Evolutionary conservation across 257 asterid species (phyloP).

Genomic region (Euphrasia confusa): DNA sequence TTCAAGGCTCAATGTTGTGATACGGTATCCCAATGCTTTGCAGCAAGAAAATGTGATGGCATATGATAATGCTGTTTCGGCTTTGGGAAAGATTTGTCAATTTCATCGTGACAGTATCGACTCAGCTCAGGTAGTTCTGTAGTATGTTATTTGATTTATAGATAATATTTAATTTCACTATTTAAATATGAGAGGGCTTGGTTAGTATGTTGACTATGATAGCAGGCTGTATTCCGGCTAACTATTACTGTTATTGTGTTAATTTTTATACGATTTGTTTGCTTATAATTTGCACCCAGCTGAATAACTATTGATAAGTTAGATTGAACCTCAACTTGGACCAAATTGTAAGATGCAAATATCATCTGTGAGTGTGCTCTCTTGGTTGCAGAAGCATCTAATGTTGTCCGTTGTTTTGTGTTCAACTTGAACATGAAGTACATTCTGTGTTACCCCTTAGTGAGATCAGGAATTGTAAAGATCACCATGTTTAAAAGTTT

Average conservation of each 20-base stretch:
- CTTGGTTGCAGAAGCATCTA: neutral
- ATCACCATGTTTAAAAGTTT: neutral
- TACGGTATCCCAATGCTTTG: constrained; percentile 65
- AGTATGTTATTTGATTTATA: neutral
- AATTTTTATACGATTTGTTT: neutral
- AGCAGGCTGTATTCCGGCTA: neutral
- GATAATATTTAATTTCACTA: neutral
- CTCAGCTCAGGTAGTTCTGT: constrained; percentile 61
- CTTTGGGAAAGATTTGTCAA: constrained; percentile 90
- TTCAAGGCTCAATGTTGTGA: constrained; percentile 81
- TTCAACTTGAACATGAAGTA: neutral
- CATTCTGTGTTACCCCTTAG: neutral
- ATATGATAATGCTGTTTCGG: constrained; percentile 96
- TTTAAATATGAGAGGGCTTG: neutral
- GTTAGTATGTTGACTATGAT: neutral
- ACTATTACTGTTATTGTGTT: neutral
- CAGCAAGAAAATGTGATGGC: constrained; percentile 86
- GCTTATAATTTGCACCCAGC: neutral
- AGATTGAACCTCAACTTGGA: neutral
- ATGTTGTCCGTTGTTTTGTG: neutral
- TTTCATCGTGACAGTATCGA: constrained; percentile 90
- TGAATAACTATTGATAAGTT: neutral
- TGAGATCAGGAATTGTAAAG: neutral
- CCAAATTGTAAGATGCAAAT: neutral
- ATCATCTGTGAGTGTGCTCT: neutral